Base-by-base conservation (phyloP, 495 filamentous ascomycete genomes). In the Aspergillus ellipticus region DNA sequence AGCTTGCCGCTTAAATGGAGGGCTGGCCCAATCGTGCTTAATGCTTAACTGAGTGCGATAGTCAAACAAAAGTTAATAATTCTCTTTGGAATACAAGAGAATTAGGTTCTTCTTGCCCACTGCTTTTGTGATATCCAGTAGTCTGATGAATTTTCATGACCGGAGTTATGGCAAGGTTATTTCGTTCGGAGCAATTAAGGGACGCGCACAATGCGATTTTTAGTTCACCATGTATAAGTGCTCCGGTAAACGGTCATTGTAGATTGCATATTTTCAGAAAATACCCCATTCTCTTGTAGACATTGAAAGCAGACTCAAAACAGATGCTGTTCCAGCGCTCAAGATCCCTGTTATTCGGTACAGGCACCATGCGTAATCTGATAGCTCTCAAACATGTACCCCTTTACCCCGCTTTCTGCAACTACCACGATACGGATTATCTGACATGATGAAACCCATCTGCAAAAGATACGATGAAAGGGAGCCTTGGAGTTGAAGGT, bases 1-100 rank as follows among this genome's bases (percentile, higher is more conserved):
- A 75, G 67, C 69, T 79, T 53, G 69, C 75, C 58, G 66, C 71
- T 64, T 79, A 77, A 74, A 55, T 63, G 53, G 56, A 35, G 55
- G 15, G 33, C 31, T 54, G 35, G 61, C 46, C 55, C 48, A 48
- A 37, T 61, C 64, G 64, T 66, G 49, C 60, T 59, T 62, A 51
- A 62, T 59, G 48, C 42, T 55, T 54, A n/a, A 50, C 29, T 66
- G 60, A 60, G 60, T 65, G 58, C 60, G 65, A 54, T 67, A 67
- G 62, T 63, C 55, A 63, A 43, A 45, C 46, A 60, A 57, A 58
- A 58, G 43, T 49, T 35, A 49, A 55, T 49, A 60, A 50, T 56
- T 59, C 48, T 58, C 31, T 51, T 46, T 47, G 33, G 42, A 51
- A 46, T 42, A 59, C 37, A 58, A 43, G 56, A 56, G 57, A 48